These are phyloP conservation scores for Stephania cephalantha DNA, from an alignment of 164 flowering plant species.

Conservation along the genomic window DNA sequence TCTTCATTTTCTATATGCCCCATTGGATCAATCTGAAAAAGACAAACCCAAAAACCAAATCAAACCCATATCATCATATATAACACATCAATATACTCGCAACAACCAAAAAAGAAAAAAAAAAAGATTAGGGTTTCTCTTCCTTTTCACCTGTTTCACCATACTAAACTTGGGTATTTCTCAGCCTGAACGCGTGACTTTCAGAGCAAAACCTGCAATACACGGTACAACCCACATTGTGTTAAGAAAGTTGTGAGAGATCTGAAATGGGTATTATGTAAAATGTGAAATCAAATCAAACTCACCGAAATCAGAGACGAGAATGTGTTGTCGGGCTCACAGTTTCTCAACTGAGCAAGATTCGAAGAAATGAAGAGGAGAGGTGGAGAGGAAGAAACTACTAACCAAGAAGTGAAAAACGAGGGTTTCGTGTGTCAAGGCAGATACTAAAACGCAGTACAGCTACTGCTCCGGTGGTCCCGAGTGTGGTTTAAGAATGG, in stretches of 20 bases:
- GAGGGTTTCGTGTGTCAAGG: neutral
- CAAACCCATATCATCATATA: neutral
- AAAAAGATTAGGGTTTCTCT: neutral
- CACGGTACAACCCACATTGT: too few relatives aligned
- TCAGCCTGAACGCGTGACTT: neutral
- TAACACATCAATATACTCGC: too few relatives aligned
- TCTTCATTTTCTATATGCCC: constrained; percentile 24
- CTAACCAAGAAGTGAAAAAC: neutral
- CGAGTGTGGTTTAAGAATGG: neutral
- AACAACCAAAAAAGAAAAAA: neutral
- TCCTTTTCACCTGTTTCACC: neutral
- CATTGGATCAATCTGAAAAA: constrained; percentile 36
- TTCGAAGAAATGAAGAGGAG: neutral
- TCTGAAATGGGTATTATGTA: neutral
- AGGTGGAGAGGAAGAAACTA: neutral
- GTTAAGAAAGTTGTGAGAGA: too few relatives aligned
- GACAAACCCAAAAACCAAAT: neutral
- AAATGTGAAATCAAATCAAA: neutral
- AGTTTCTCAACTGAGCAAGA: neutral
- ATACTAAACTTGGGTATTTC: neutral
- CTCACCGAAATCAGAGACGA: neutral
- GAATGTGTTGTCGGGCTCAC: neutral
- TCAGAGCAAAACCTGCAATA: neutral
- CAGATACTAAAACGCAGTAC: neutral
- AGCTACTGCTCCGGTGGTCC: neutral